A percentile compares a stretch with the other conserved stretches of the same genome.
Conservation (phyloP, 2,329 filamentous ascomycete genomes). For the Sporothrix mexicana region DNA sequence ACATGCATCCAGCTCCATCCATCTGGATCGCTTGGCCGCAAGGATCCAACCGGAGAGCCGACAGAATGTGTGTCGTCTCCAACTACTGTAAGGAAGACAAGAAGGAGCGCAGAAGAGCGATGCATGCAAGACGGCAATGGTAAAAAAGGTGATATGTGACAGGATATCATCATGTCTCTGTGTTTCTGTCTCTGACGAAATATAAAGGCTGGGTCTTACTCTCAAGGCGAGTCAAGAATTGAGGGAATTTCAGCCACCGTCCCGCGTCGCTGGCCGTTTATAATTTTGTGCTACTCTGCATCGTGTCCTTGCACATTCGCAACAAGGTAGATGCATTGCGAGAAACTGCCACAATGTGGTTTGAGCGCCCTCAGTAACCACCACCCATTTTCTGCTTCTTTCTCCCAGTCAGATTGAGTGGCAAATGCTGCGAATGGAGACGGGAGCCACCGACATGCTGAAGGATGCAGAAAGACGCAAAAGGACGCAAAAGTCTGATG, state of each 20-base stretch:
- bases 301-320: neutral
- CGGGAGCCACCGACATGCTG: too few relatives aligned
- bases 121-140: neutral
- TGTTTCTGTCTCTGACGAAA: neutral
- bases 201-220: neutral
- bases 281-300: constrained; percentile 6
- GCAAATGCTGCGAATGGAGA: neutral
- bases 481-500: neutral
- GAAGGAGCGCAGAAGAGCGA: neutral
- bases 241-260: too few relatives aligned
- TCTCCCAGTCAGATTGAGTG: too few relatives aligned
- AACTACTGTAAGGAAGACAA: neutral
- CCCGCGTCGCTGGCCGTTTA: neutral
- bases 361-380: too few relatives aligned
- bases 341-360: too few relatives aligned
- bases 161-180: neutral
- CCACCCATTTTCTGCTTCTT: too few relatives aligned
- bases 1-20: neutral
- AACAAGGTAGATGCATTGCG: too few relatives aligned
- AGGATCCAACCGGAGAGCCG: neutral
- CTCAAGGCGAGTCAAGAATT: neutral
- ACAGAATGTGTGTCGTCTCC: neutral
- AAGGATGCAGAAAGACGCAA: neutral
- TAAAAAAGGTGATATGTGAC: neutral
- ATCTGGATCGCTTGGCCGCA: neutral